Evolutionary conservation across 495 filamentous ascomycete species (phyloP).

Genomic region (Penicillium dipodomyicola): DNA sequence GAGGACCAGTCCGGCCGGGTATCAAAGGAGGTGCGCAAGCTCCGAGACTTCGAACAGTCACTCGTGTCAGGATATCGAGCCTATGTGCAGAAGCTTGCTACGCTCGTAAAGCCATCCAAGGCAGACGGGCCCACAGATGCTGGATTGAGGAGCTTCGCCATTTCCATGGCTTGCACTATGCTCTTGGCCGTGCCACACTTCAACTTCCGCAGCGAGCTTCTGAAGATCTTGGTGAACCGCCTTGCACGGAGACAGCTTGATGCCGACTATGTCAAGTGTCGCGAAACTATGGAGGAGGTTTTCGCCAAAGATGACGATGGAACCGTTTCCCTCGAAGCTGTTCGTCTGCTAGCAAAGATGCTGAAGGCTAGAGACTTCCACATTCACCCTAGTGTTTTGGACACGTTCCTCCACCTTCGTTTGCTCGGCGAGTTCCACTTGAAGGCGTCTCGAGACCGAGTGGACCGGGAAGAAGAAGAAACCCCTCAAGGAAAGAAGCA

Average conservation of each 20-base stretch:
- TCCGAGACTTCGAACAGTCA: slow-evolving; percentile 79
- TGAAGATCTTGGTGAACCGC: slow-evolving; percentile 82
- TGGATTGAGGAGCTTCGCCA: slow-evolving; percentile 65
- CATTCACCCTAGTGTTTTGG: slow-evolving; percentile 79
- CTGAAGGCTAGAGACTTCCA: slow-evolving; percentile 80
- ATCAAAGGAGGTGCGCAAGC: slow-evolving; percentile 83
- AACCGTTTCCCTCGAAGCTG: slow-evolving; percentile 78
- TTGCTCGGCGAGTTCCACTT: slow-evolving; percentile 80
- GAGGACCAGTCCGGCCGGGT: slow-evolving; percentile 71
- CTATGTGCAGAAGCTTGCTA: slow-evolving; percentile 72
- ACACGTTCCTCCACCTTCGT: slow-evolving; percentile 87
- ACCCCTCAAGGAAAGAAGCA: slow-evolving; percentile 54
- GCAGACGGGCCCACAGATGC: slow-evolving; percentile 35
- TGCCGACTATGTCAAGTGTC: slow-evolving; percentile 72
- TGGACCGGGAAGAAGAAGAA: slow-evolving; percentile 57
- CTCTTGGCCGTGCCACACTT: slow-evolving; percentile 85
- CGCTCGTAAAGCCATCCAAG: slow-evolving; percentile 54
- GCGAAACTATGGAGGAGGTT: slow-evolving; percentile 72
- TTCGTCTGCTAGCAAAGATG: slow-evolving; percentile 85
- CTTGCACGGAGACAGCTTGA: slow-evolving; percentile 67
- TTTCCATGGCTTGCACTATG: slow-evolving; percentile 78
- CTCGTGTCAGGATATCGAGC: slow-evolving; percentile 76
- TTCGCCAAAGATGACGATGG: slow-evolving; percentile 90
- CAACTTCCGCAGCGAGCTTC: slow-evolving; percentile 84
- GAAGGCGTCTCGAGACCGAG: slow-evolving; percentile 71